Evolutionary conservation across 495 filamentous ascomycete species (phyloP), one percentile per base, ranked within the genome.

Genomic region (Chaetomidium leptoderma): DNA sequence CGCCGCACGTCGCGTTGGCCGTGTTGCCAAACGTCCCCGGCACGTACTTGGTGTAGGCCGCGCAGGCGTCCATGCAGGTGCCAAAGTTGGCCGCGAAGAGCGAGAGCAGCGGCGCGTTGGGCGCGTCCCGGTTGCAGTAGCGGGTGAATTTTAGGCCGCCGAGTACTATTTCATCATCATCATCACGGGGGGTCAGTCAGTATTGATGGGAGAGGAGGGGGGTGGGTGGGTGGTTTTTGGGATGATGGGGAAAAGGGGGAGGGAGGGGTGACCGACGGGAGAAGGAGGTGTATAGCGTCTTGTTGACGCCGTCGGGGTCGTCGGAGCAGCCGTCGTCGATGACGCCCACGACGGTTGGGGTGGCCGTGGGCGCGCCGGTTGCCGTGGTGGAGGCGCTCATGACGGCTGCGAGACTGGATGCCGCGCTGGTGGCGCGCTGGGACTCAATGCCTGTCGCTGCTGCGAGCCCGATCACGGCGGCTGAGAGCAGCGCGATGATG

Each of bases 41-140:
- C 9, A 69, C 62, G 42, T 72, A 77, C 6, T 49, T 62, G 9
- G 72, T 66, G 50, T 73, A 78, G 6, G 67, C 67, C 17, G 75
- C 70, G 65, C 76, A 78, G 19, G 75, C 73, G 54, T 78, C 76
- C 57, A 78, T 78, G 65, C 76, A 78, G 29, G 69, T 68, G 59
- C 58, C 50, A 48, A 78, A 78, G 54, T 68, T 63, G 44, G 65
- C 57, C 6, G 71, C 70, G 60, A 77, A 78, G 8, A 78, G 44
- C 2, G 70, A 68, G 6, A 66, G 47, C 5, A 77, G 55, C 3
- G 72, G 66, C 0, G 36, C 13, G 26, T 64, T 59, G 30, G 64
- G 64, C 16, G 73, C 61, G 44, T 78, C 70, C 11, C 57, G 61
- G 32, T 74, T 70, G 63, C 76, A 78, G 59, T 70, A 73, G 39